A percentile compares a stretch with the other conserved stretches of the same genome.
phyloP scores from a whole-genome alignment of 2,329 filamentous ascomycete species.

The Penicillium sp. region DNA sequence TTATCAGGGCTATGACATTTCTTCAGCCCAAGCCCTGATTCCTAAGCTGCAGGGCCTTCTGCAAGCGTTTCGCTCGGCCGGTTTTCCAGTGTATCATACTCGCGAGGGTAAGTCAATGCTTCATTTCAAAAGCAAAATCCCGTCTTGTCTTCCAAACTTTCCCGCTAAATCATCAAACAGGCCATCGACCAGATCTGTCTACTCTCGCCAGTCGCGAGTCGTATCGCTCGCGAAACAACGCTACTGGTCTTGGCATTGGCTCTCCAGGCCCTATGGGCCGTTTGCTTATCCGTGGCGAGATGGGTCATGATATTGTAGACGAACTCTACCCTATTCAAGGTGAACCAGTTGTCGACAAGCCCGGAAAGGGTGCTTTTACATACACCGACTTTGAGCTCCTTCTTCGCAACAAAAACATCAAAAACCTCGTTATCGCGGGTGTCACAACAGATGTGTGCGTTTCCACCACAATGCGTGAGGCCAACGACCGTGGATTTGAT shows the following conservation, averaged over 20 bases:
- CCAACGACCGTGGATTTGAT: conserved; percentile 58
- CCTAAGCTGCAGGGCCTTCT: conserved; percentile 44
- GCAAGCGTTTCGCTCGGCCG: conserved; percentile 39
- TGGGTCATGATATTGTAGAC: conserved; percentile 58
- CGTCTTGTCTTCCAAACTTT: neutral
- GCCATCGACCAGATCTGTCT: conserved; percentile 55
- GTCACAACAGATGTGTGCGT: conserved; percentile 61
- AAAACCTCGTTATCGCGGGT: conserved; percentile 55
- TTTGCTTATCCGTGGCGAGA: conserved; percentile 60
- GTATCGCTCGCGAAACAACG: conserved; percentile 56
- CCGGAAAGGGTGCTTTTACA: conserved; percentile 55
- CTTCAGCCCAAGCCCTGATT: conserved; percentile 41
- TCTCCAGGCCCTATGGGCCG: conserved; percentile 57
- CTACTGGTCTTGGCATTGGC: conserved; percentile 54
- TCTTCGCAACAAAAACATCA: conserved; percentile 53
- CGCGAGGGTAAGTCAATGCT: conserved; percentile 42
- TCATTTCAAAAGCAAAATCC: too few relatives aligned
- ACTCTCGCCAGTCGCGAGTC: conserved; percentile 58
- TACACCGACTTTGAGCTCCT: conserved; percentile 57
- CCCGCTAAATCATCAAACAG: conserved; percentile 27
- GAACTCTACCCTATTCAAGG: conserved; percentile 53
- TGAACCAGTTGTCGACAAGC: conserved; percentile 58
- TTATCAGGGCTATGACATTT: conserved; percentile 48
- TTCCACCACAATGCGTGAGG: conserved; percentile 57
- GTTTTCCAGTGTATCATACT: conserved; percentile 49